Evolutionary conservation across 2,329 filamentous ascomycete genomes (phyloP), one percentile per base, ranked within the genome.

Genomic region (Sarocladium brachiariae): DNA sequence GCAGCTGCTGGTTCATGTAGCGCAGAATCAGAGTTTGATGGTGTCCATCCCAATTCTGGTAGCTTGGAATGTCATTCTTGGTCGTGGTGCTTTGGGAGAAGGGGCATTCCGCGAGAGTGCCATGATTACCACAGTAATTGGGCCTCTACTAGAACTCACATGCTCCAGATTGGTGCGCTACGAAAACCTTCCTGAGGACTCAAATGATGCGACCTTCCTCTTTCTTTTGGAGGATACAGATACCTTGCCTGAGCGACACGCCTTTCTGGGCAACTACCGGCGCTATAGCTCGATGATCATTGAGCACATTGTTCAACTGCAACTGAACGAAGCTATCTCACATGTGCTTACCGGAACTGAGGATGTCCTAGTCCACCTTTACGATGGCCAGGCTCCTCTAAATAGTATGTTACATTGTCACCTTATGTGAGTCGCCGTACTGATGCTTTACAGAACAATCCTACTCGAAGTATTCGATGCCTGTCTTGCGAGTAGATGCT

Each of bases 221-320:
- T 93, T 96, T 57, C 75, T 99, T 1, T 77, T 90, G 60, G 91
- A 97, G 61, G 93, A 99, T 63, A 95, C 96, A 51, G 93, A 99
- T 61, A 97, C 92, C 0, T 75, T 92, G 18, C 93, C 93, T 0
- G 93, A 99, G 64, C 81, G 90, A 21, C 93, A 99, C 68, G 89
- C 90, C 1, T 99, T 99, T 64, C 77, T 97, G 10, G 90, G 92
- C 3, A 97, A 99, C 62, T 99, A 99, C 65, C 80, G 93, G 34
- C 81, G 93, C 53, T 97, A 96, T 61, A 93, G 90, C 64, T 83
- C 84, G 2, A 85, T 88, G 53, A 80, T 96, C 23, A 89, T 99
- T 51, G 92, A 97, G 67, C 79, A 79, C 14, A 89, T 97, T 55
- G 89, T 95, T 19, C 80, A 87, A 56, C 79, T 87, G 57, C 87